Evolutionary conservation across 768 basidiomycete species (phyloP).

Genomic region (Naganishia vishniacii): DNA sequence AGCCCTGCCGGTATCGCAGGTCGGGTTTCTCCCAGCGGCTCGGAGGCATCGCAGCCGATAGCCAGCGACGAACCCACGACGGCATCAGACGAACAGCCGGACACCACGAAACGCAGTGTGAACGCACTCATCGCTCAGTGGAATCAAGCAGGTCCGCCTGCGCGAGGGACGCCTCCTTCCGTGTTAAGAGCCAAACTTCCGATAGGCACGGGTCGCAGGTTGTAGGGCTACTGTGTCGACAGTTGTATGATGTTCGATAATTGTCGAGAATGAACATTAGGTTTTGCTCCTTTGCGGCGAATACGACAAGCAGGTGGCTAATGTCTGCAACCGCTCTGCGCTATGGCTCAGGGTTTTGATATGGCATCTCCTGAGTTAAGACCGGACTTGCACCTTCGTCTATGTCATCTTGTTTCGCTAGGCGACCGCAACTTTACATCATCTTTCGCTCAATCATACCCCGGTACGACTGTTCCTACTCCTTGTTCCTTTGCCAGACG

Average conservation of each 20-base stretch:
- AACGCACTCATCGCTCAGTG: slow-evolving; percentile 44
- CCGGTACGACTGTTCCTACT: slow-evolving; percentile 54
- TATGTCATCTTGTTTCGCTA: no score
- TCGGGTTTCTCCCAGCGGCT: background rate
- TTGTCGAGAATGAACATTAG: no score
- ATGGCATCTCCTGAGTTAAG: no score
- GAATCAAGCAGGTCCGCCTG: slow-evolving; percentile 38
- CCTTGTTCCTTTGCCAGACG: slow-evolving; percentile 57
- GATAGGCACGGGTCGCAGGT: slow-evolving; percentile 18
- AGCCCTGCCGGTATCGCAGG: background rate
- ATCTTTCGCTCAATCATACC: slow-evolving; percentile 52
- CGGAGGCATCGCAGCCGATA: background rate
- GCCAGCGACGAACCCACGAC: background rate
- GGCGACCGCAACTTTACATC: no score
- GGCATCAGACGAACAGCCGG: background rate
- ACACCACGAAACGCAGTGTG: slow-evolving; percentile 30
- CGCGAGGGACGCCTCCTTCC: slow-evolving; percentile 15
- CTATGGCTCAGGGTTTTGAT: no score
- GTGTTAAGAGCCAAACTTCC: background rate
- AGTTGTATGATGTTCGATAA: no score
- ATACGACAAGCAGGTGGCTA: no score
- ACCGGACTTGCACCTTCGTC: no score
- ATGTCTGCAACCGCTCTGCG: no score
- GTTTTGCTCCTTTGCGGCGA: no score
- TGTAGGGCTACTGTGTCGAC: no score